A percentile compares a stretch with the other conserved stretches of the same genome.
Conservation (phyloP, 192 early-diverging fungal genomes). For the Coemansia sp. region DNA sequence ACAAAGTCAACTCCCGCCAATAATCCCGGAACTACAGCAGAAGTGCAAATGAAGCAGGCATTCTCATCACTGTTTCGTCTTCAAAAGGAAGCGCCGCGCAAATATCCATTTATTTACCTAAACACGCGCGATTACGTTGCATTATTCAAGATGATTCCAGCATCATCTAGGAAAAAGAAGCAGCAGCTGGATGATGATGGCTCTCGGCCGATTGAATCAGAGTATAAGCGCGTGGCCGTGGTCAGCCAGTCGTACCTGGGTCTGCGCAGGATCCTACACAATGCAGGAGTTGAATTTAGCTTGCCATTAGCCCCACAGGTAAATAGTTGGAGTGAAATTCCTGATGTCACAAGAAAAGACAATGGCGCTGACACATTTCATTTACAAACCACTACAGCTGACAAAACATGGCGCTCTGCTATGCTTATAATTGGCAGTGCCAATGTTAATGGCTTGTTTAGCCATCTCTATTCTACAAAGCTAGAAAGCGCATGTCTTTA, state of each 20-base stretch:
- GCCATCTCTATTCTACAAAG: constrained; percentile 10
- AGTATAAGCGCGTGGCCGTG: constrained; percentile 23
- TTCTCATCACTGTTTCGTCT: constrained; percentile 25
- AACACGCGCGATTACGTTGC: constrained; percentile 30
- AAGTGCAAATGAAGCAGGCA: constrained; percentile 30
- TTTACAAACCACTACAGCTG: constrained; percentile 26
- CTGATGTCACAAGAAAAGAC: constrained; percentile 1
- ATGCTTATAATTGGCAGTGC: constrained; percentile 28
- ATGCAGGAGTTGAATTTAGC: constrained; percentile 23
- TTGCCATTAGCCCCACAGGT: constrained; percentile 43
- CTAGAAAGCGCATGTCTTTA: constrained; percentile 23
- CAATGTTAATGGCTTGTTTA: constrained; percentile 25
- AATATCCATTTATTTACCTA: constrained; percentile 44
- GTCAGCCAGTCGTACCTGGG: constrained; percentile 41
- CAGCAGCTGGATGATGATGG: background rate
- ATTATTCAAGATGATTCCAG: constrained; percentile 27
- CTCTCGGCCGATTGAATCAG: background rate
- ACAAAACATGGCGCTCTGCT: constrained; percentile 42
- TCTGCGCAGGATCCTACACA: constrained; percentile 23
- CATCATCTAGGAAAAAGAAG: background rate
- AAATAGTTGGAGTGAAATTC: constrained; percentile 29
- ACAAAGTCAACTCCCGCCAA: background rate
- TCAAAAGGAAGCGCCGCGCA: constrained; percentile 18
- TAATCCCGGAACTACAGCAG: background rate
- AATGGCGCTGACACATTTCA: constrained; percentile 1